Percentiles rank a stretch among this genome's conserved stretches.
phyloP scores from a whole-genome alignment of 805 yeast genomes.

The Wickerhamiella spandovensis region DNA sequence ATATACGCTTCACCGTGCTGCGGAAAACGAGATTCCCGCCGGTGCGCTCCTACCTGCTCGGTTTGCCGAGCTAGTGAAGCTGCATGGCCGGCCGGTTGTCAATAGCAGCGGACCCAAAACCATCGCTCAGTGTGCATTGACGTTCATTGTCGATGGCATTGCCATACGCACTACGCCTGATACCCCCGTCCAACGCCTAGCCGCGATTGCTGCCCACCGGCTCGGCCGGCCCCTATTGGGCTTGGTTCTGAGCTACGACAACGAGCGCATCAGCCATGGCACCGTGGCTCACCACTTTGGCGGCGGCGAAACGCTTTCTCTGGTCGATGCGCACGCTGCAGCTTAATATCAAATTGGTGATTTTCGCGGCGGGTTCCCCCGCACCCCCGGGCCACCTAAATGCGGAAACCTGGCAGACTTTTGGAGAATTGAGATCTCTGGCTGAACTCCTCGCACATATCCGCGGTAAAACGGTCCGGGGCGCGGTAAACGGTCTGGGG shows the following conservation, averaged over 20 bases:
- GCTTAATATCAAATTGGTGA: no score
- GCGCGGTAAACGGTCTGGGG: no score
- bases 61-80: not conserved
- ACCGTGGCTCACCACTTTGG: not conserved
- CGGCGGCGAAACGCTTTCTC: not conserved
- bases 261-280: not conserved
- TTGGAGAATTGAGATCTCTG: no score
- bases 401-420: no score
- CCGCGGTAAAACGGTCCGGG: no score
- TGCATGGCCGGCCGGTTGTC: not conserved
- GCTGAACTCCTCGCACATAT: no score
- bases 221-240: not conserved
- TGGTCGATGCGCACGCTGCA: not conserved
- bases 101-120: constrained; percentile 1
- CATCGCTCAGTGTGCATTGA: constrained; percentile 14
- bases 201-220: constrained; percentile 21
- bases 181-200: constrained; percentile 27
- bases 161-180: constrained; percentile 24
- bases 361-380: no score
- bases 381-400: no score
- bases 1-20: constrained; percentile 36
- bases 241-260: not conserved
- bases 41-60: not conserved
- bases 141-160: constrained; percentile 33
- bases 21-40: not conserved